Evolutionary conservation across 768 basidiomycete genomes (phyloP).

Genomic region (Lactarius sanguifluus): DNA sequence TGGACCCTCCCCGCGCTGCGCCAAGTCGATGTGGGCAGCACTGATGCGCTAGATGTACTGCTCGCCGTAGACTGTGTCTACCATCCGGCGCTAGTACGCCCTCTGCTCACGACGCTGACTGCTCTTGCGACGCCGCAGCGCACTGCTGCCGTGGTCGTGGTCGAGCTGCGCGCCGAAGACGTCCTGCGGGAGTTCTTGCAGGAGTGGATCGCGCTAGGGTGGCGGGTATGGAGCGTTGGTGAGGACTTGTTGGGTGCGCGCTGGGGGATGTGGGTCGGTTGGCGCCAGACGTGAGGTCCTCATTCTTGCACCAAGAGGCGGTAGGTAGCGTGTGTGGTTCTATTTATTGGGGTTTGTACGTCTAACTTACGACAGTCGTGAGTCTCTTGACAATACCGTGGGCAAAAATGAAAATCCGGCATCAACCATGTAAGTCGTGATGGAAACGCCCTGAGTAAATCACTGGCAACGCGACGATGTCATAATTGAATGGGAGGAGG

Average conservation of each 20-base stretch:
- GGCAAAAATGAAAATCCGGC: too few relatives aligned
- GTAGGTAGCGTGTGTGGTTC: too few relatives aligned
- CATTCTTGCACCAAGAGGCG: too few relatives aligned
- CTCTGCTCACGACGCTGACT: constrained; percentile 16
- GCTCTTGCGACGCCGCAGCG: neutral
- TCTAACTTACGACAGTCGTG: too few relatives aligned
- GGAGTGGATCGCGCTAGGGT: neutral
- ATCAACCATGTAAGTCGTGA: too few relatives aligned
- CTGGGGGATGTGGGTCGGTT: constrained; percentile 23
- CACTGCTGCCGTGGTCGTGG: constrained; percentile 11
- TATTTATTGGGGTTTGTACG: too few relatives aligned
- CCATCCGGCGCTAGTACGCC: constrained; percentile 13
- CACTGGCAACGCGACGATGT: too few relatives aligned
- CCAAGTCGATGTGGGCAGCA: neutral
- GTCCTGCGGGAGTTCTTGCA: constrained; percentile 36
- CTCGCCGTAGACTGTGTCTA: constrained; percentile 23
- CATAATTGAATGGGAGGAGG: too few relatives aligned
- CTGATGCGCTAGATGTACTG: constrained; percentile 1
- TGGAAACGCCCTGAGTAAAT: too few relatives aligned
- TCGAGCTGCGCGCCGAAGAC: constrained; percentile 32
- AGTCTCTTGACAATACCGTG: too few relatives aligned
- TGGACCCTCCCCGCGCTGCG: constrained; percentile 9
- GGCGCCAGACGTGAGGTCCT: neutral
- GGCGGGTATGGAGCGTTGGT: constrained; percentile 28
- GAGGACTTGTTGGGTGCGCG: constrained; percentile 13